Base-by-base conservation (phyloP, 2,329 filamentous ascomycete species). In the Chaetomiaceae sp. region DNA sequence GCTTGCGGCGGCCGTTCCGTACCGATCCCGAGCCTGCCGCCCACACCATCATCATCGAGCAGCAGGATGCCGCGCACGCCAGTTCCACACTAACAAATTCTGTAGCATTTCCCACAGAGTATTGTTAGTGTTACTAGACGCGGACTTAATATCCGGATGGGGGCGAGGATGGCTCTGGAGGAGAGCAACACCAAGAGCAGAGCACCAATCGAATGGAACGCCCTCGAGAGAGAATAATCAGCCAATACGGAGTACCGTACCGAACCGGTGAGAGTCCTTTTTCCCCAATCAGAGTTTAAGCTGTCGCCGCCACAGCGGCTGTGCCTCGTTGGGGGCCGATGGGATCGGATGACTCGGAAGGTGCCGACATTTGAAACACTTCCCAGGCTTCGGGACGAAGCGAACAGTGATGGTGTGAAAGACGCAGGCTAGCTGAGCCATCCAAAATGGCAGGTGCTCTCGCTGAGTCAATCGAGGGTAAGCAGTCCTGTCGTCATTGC, bases 1-100 rank as follows among this genome's bases (percentile, higher is more conserved):
- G 47, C 36, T 25, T 34, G 47, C 19, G 4, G 27, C 31, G 29
- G 31, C 31, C 33, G 47, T 44, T 39, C 47, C 47, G 47, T 43
- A 29, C 47, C 38, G 47, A 43, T 50, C 38, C 47, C 38, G 47
- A 44, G 22, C 29, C 33, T 44, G 47, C 47, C 47, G 39, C 25
- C 27, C 43, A 15, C 15, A 17, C 23, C 47, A 36, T 27, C n/a
- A n/a, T 9, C 29, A 20, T 15, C 25, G n/a, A 37, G 37, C 25
- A 31, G 27, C 27, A 27, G 37, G 17, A 20, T 37, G 12, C 44
- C 31, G 20, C 33, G 23, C 37, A 11, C 20, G 19, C 43, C 15
- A 7, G 19, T 6, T 31, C 31, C 31, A 23, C 33, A 11, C n/a
- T 47, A 37, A 38, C 45, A 38, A 22, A 38, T 14, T 37, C 29